Evolutionary conservation across 768 basidiomycete species (phyloP), one percentile per base, ranked within the genome.

Genomic region (Hygrophoropsis aurantiaca): DNA sequence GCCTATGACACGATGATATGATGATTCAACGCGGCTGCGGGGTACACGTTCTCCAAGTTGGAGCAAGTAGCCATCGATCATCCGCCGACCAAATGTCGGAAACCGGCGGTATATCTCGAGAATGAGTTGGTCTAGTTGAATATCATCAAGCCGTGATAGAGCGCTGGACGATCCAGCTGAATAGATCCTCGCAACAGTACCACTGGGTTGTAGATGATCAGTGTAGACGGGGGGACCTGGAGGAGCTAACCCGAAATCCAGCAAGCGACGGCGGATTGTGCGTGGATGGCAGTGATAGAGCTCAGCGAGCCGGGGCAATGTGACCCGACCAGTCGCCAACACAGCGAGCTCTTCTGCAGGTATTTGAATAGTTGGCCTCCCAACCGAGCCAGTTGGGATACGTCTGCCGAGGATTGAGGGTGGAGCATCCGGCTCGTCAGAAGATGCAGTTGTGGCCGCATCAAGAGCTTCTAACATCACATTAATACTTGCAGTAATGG

Each of bases 211-310:
- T n/a, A n/a, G 15, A 23, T 16, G 23, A 7, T n/a, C 21, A 23
- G 23, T 26, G 24, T 41, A 41, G 23, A 44, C 43, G 16, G 43
- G 43, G 23, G 15, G 26, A 18, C 32, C 26, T 18, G 43, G 26
- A 13, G 15, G 19, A 15, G 18, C 18, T 19, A 44, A 15, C 26
- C 23, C 43, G n/a, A 37, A 23, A 20, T 44, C 43, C n/a, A 44
- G 32, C 18, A 23, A n/a, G n/a, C 43, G 43, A 33, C 43, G 43
- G 13, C 43, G 43, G 27, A 44, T 36, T 15, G 43, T 44, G n/a
- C n/a, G n/a, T n/a, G n/a, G n/a, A n/a, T n/a, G n/a, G n/a, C n/a
- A n/a, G n/a, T n/a, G n/a, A n/a, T n/a, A n/a, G n/a, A n/a, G n/a
- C n/a, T n/a, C n/a, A n/a, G n/a, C n/a, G n/a, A n/a, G n/a, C n/a